Conservation (phyloP, 2,329 filamentous ascomycete species). For the Didymella arachidicola region DNA sequence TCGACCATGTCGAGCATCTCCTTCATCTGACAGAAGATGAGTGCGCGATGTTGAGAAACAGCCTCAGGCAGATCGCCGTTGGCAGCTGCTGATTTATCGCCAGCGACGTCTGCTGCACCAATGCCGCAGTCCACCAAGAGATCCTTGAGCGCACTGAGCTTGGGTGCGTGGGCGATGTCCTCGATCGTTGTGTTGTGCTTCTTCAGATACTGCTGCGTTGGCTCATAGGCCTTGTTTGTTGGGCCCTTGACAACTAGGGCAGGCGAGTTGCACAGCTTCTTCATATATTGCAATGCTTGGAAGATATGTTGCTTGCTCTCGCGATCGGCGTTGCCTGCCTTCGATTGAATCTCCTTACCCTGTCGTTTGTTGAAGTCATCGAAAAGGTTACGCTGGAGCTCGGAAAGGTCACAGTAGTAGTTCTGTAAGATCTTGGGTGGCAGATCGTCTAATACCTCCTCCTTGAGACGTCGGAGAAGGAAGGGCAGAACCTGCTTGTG, state of each 20-base stretch:
- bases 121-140: slow-evolving; percentile 98
- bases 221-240: slow-evolving; percentile 86
- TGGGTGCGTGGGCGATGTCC: slow-evolving; percentile 88
- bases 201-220: slow-evolving; percentile 80
- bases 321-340: slow-evolving; percentile 81
- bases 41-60: slow-evolving; percentile 92
- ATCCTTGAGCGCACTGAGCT: slow-evolving; percentile 87
- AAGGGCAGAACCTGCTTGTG: slow-evolving; percentile 98
- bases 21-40: slow-evolving; percentile 99
- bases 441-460: slow-evolving; percentile 94
- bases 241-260: slow-evolving; percentile 91
- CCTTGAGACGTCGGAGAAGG: slow-evolving; percentile 92
- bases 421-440: slow-evolving; percentile 99
- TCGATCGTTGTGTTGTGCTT: slow-evolving; percentile 82
- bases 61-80: slow-evolving; percentile 72
- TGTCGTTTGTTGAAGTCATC: slow-evolving; percentile 97
- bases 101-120: slow-evolving; percentile 63
- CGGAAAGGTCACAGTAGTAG: slow-evolving; percentile 97
- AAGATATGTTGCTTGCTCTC: slow-evolving; percentile 98
- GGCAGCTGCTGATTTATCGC: slow-evolving; percentile 55
- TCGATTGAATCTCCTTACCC: slow-evolving; percentile 83
- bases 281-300: slow-evolving; percentile 99
- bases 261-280: slow-evolving; percentile 97
- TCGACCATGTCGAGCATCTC: slow-evolving; percentile 99
- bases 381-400: slow-evolving; percentile 92